phyloP scores from a whole-genome alignment of 139 green algal species.

The Coccomyxa sp. region DNA sequence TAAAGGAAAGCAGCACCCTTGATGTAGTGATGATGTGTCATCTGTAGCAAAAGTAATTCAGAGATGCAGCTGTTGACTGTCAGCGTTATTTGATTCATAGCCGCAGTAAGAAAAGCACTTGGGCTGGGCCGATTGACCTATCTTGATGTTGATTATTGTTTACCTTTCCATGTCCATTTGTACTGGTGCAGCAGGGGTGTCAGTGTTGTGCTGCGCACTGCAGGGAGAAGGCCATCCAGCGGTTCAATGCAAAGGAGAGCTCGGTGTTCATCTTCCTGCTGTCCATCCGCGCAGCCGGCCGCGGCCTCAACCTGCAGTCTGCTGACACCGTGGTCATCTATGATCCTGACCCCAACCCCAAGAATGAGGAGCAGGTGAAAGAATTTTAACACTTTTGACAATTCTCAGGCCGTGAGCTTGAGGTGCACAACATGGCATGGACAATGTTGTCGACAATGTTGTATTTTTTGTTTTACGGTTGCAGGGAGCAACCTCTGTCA shows the following conservation, averaged over 20 bases:
- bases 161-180: no score
- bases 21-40: no score
- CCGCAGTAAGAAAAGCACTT: no score
- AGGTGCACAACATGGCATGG: no score
- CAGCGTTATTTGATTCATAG: no score
- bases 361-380: conserved; percentile 93
- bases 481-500: no score
- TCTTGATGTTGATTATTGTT: neutral
- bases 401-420: neutral
- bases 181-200: neutral
- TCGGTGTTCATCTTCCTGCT: conserved; percentile 95
- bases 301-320: conserved; percentile 59
- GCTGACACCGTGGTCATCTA: conserved; percentile 97
- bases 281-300: conserved; percentile 88
- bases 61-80: no score
- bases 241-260: conserved; percentile 81
- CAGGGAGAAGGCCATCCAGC: conserved; percentile 81
- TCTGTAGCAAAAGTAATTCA: no score
- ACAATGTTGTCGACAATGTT: no score
- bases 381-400: neutral
- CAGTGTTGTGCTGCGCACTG: neutral
- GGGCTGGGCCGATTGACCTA: neutral
- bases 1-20: no score
- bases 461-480: no score
- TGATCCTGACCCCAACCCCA: conserved; percentile 97